Evolutionary conservation across 345 rosid species (phyloP).

Genomic region (Ricinus communis): DNA sequence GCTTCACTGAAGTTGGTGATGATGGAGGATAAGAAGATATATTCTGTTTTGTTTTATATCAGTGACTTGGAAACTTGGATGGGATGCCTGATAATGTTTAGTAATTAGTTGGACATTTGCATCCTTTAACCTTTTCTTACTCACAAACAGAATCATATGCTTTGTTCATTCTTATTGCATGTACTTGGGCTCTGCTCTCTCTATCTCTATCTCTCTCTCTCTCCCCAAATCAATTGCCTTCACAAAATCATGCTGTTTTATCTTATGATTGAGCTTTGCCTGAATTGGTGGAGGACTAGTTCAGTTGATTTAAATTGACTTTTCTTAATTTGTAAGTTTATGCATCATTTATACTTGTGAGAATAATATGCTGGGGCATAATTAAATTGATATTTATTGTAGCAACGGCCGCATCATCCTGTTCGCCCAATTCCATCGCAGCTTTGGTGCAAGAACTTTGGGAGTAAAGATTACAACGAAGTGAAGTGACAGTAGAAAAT

Average conservation of each 20-base stretch:
- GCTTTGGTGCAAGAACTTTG: constrained; percentile 99
- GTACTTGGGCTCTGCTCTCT: background rate
- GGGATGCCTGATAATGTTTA: background rate
- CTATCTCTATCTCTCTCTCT: too few relatives aligned
- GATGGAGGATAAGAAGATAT: background rate
- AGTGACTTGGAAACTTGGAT: background rate
- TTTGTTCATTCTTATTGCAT: background rate
- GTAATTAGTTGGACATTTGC: background rate
- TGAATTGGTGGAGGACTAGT: too few relatives aligned
- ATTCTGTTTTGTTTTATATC: background rate
- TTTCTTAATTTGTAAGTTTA: background rate
- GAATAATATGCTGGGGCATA: too few relatives aligned
- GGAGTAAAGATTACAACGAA: constrained; percentile 67
- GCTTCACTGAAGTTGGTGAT: background rate
- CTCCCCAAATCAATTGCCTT: too few relatives aligned
- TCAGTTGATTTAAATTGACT: background rate
- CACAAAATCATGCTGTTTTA: too few relatives aligned
- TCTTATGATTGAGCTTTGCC: too few relatives aligned
- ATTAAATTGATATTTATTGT: constrained; percentile 26
- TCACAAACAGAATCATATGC: background rate
- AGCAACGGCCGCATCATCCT: constrained; percentile 98
- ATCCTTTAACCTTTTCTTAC: background rate
- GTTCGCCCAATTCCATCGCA: constrained; percentile 98
- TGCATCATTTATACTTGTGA: background rate
- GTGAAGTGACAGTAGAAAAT: constrained; percentile 13